Evolutionary conservation across 2,329 filamentous ascomycete genomes (phyloP).

Genomic region (Thielaviopsis ethacetica): DNA sequence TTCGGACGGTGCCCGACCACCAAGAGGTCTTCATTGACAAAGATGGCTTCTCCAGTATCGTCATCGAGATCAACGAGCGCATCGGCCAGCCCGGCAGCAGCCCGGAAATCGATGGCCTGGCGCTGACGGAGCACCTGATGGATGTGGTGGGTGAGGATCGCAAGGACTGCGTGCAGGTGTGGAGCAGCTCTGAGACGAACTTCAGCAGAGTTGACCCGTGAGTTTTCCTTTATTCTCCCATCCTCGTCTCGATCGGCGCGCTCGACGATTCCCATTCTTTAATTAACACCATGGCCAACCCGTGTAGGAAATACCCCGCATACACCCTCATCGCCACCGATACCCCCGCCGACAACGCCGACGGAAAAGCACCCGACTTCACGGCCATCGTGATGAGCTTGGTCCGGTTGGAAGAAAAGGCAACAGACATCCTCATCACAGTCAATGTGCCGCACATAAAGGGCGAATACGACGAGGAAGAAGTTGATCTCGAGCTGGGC

Average conservation of each 20-base stretch:
- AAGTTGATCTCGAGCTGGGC: slow-evolving; percentile 50
- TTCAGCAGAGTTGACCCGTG: slow-evolving; percentile 39
- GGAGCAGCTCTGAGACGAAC: slow-evolving; percentile 45
- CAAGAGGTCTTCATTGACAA: slow-evolving; percentile 86
- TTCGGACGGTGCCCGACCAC: slow-evolving; percentile 66
- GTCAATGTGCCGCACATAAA: slow-evolving; percentile 77
- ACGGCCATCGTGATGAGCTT: slow-evolving; percentile 65
- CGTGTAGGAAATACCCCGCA: slow-evolving; percentile 30
- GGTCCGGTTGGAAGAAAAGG: slow-evolving; percentile 55
- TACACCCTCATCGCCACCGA: slow-evolving; percentile 57
- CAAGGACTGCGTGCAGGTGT: slow-evolving; percentile 46
- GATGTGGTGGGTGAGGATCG: slow-evolving; percentile 48
- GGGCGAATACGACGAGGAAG: slow-evolving; percentile 55
- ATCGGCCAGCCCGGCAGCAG: slow-evolving; percentile 39
- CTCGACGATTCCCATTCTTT: slow-evolving; percentile 12
- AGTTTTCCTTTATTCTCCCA: background rate
- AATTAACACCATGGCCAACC: background rate
- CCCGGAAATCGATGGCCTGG: slow-evolving; percentile 50
- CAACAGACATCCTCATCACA: slow-evolving; percentile 69
- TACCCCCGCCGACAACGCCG: slow-evolving; percentile 23
- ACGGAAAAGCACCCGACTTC: slow-evolving; percentile 36
- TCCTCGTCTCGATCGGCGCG: background rate
- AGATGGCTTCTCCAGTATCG: slow-evolving; percentile 69
- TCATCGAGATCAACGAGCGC: slow-evolving; percentile 79
- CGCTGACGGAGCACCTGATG: slow-evolving; percentile 51